Evolutionary conservation across 768 basidiomycete genomes (phyloP).

Genomic region (Suillus placidus): DNA sequence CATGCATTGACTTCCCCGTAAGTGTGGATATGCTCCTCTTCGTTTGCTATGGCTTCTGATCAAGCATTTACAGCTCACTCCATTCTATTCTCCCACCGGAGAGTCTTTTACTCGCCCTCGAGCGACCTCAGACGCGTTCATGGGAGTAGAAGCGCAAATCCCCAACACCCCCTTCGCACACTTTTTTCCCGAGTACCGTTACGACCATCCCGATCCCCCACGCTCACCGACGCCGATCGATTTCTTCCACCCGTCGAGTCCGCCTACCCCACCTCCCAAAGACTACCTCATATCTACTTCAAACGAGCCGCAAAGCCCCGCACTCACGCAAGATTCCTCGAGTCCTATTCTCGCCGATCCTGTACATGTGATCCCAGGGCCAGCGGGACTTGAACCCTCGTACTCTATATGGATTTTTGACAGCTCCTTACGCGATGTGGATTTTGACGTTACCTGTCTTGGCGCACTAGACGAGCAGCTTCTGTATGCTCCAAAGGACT

Average conservation of each 20-base stretch:
- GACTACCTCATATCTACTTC: background rate
- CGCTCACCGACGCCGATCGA: slow-evolving; percentile 8
- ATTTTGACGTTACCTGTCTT: slow-evolving; percentile 40
- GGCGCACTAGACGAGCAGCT: slow-evolving; percentile 43
- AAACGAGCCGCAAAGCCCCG: background rate
- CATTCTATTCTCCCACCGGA: slow-evolving; percentile 26
- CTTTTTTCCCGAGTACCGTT: background rate
- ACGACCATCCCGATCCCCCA: slow-evolving; percentile 2
- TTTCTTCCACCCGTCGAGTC: background rate
- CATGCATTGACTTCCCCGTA: slow-evolving; percentile 32
- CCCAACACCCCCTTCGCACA: background rate
- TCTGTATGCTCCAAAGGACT: slow-evolving; percentile 39
- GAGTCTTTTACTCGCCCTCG: slow-evolving; percentile 16
- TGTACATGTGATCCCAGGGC: background rate
- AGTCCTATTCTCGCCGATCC: background rate
- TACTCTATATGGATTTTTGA: slow-evolving; percentile 18
- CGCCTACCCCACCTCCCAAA: background rate
- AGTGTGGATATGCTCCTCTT: background rate
- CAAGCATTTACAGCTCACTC: slow-evolving; percentile 19
- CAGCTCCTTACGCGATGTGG: slow-evolving; percentile 32
- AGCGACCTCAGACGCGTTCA: slow-evolving; percentile 18
- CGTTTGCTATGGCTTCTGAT: background rate
- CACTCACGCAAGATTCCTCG: background rate
- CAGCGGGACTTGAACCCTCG: background rate
- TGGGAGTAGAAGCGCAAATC: background rate